These are phyloP conservation scores for Pseudognaphalium luteoalbum DNA, from an alignment of 129 eudicot genomes.

Conservation along the genomic window DNA sequence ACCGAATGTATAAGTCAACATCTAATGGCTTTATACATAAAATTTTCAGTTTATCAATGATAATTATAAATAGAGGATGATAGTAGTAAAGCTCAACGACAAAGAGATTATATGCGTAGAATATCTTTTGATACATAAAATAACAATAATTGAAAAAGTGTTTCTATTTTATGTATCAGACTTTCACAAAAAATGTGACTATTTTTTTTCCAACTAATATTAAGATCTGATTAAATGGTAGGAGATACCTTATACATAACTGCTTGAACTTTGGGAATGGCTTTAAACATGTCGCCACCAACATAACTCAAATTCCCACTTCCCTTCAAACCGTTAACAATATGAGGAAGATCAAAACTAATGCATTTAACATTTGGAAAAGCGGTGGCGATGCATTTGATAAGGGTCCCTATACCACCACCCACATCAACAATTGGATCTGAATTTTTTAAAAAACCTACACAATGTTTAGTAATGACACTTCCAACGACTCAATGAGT, in stretches of 20 bases:
- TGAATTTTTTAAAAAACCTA: conserved; percentile 18
- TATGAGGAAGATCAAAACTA: conserved; percentile 37
- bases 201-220: no score
- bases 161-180: no score
- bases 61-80: no score
- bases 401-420: conserved; percentile 41
- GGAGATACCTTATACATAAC: conserved; percentile 18
- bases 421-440: conserved; percentile 36
- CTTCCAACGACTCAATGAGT: conserved; percentile 25
- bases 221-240: no score
- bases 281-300: conserved; percentile 33
- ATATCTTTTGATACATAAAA: no score
- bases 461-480: conserved; percentile 15
- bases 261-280: conserved; percentile 26
- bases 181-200: no score
- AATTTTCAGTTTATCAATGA: no score
- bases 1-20: no score
- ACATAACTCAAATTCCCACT: conserved; percentile 14
- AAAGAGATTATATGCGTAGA: no score
- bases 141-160: no score
- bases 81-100: no score
- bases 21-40: no score
- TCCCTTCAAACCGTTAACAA: conserved; percentile 22
- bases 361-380: conserved; percentile 13
- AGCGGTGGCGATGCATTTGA: conserved; percentile 8